A percentile compares a stretch with the other conserved stretches of the same genome.
These are phyloP conservation scores for Neoboletus subvelutipes DNA, from an alignment of 768 basidiomycete species.

Conservation along the genomic window DNA sequence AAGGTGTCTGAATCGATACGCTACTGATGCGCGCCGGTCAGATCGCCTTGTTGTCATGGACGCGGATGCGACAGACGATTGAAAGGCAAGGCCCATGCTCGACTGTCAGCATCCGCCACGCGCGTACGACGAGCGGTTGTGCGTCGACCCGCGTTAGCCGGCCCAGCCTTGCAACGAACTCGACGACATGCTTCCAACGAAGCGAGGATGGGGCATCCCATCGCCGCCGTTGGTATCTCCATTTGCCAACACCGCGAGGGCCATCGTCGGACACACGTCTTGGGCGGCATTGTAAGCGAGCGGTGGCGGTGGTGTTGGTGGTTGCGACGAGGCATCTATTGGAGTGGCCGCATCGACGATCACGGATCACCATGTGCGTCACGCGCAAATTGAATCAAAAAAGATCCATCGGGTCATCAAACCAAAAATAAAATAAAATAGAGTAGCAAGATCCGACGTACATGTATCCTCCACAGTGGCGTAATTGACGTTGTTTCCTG, in stretches of 20 bases:
- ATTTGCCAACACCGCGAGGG: background rate
- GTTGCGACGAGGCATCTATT: constrained; percentile 11
- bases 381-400: background rate
- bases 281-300: constrained; percentile 13
- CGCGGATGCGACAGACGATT: background rate
- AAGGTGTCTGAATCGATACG: too few relatives aligned
- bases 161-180: constrained; percentile 33
- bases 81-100: background rate
- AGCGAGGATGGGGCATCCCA: constrained; percentile 5
- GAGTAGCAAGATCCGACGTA: constrained; percentile 23
- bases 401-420: background rate
- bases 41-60: background rate
- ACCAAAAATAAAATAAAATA: constrained; percentile 3
- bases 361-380: constrained; percentile 2
- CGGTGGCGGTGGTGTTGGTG: constrained; percentile 1
- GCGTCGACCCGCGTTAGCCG: constrained; percentile 11
- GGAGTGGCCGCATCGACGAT: constrained; percentile 1
- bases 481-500: constrained; percentile 18
- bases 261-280: constrained; percentile 5
- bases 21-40: background rate
- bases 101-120: background rate
- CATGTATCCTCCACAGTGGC: constrained; percentile 24
- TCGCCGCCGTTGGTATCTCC: constrained; percentile 3
- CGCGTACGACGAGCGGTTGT: background rate
- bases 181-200: constrained; percentile 23